Evolutionary conservation across 345 rosid species (phyloP), one percentile per base, ranked within the genome.

Genomic region (Melaleuca alternifolia): DNA sequence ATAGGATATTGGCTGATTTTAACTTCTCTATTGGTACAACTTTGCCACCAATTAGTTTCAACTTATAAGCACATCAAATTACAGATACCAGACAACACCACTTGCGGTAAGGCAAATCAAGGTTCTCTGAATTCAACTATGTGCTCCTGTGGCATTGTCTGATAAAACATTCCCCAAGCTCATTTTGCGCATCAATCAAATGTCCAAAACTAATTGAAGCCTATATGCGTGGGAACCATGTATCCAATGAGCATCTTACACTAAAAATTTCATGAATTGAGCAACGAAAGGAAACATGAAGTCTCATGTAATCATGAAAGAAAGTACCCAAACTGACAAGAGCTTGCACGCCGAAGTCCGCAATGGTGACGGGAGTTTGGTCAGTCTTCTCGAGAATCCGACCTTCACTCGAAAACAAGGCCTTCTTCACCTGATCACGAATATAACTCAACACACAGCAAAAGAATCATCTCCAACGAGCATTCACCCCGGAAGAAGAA

Each of bases 271-370:
- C 79, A 18, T 41, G 48, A 71, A 71, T 37, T 21, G 48, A 18
- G 26, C 79, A 71, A 18, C 79, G 48, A 33, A 37, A 18, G 48
- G 79, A 71, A 71, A 71, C 26, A 37, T 71, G 79, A 71, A 71
- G 10, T 37, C 18, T 71, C 79, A 37, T 18, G 24, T 0, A 71
- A 71, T 4, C 48, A 71, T 9, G 20, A 9, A 18, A 37, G n/a
- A n/a, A 85, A 85, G 62, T 87, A 97, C 97, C 97, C 65, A 96
- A 91, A 90, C 99, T 94, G 86, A 95, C 89, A 33, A 97, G 92
- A 90, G 97, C 99, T 85, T 97, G 98, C 10, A 97, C 99, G 52
- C 98, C 96, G 84, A 97, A 97, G 88, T 97, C 99, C 7, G 98
- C 98, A 54, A 97, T 91, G 0, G 98, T 97, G 33, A 96, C 98